A percentile compares a stretch with the other conserved stretches of the same genome.
Evolutionary conservation across 2,329 filamentous ascomycete genomes (phyloP).

Genomic region (Didymella arachidicola): DNA sequence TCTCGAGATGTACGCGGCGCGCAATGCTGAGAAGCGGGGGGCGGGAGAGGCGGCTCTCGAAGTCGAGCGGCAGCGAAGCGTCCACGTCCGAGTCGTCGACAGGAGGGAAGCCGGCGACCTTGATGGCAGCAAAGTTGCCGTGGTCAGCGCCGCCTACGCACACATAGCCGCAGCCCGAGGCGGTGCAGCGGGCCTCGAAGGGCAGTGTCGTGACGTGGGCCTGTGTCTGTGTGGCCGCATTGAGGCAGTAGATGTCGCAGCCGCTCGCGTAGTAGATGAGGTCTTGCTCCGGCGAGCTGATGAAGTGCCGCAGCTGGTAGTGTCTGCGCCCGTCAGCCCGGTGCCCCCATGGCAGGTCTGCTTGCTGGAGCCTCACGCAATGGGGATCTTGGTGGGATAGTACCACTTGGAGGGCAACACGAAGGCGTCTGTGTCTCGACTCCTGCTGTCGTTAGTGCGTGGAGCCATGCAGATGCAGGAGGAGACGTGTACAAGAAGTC

Average conservation of each 20-base stretch:
- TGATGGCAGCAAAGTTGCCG: conserved; percentile 85
- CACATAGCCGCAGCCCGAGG: conserved; percentile 86
- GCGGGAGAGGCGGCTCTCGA: conserved; percentile 43
- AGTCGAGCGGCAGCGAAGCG: conserved; percentile 63
- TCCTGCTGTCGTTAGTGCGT: conserved; percentile 45
- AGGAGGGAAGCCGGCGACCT: conserved; percentile 58
- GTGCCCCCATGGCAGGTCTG: background rate
- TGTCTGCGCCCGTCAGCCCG: conserved; percentile 62
- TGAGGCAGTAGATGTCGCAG: conserved; percentile 64
- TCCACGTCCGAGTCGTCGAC: conserved; percentile 61
- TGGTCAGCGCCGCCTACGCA: conserved; percentile 85
- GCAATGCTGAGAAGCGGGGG: conserved; percentile 50
- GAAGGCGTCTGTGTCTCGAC: conserved; percentile 57
- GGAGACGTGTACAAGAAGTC: conserved; percentile 43
- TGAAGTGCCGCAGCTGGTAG: conserved; percentile 88
- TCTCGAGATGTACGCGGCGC: conserved; percentile 60
- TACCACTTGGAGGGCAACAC: conserved; percentile 55
- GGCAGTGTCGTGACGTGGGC: conserved; percentile 74
- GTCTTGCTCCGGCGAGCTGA: conserved; percentile 79
- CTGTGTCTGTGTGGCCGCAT: conserved; percentile 75
- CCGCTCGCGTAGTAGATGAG: conserved; percentile 86
- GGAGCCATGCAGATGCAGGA: background rate
- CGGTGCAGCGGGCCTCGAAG: conserved; percentile 79
- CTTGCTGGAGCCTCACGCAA: conserved; percentile 50
- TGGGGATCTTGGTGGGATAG: conserved; percentile 59